Conservation (phyloP, 495 filamentous ascomycete genomes). For the Penicillium psychrofluorescens region DNA sequence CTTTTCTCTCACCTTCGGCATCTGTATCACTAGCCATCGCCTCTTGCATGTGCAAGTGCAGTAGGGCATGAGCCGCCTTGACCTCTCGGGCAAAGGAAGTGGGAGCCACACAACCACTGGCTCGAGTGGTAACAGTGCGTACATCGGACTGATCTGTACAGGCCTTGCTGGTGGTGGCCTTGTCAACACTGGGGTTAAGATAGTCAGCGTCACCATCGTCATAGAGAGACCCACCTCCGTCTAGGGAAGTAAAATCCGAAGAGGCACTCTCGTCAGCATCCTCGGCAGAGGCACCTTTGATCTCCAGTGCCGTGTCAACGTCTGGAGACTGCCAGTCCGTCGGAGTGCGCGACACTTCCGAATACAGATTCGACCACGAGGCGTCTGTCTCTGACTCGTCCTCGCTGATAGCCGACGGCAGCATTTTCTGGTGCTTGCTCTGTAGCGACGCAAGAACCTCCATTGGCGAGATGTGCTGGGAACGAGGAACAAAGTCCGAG, state of each 20-base stretch:
- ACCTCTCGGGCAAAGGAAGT: slow-evolving; percentile 30
- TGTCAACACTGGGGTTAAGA: not conserved
- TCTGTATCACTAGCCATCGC: slow-evolving; percentile 6
- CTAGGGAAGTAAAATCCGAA: not conserved
- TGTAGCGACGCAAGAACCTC: not conserved
- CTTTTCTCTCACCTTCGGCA: slow-evolving; percentile 3
- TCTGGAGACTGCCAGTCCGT: not conserved
- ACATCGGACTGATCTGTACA: too few relatives aligned
- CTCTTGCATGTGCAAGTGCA: slow-evolving; percentile 48
- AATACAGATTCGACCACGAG: not conserved
- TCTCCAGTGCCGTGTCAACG: not conserved
- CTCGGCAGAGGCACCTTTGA: not conserved
- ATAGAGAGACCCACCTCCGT: slow-evolving; percentile 6
- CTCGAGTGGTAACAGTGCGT: too few relatives aligned
- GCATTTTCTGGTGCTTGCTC: not conserved
- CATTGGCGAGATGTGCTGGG: slow-evolving; percentile 4
- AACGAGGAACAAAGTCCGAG: slow-evolving; percentile 5
- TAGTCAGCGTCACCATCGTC: slow-evolving; percentile 17
- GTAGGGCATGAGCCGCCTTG: slow-evolving; percentile 49
- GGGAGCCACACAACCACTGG: not conserved
- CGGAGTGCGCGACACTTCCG: not conserved
- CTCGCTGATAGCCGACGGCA: not conserved
- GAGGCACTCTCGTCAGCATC: slow-evolving; percentile 2
- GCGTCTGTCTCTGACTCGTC: slow-evolving; percentile 7
- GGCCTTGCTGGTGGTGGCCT: too few relatives aligned